Conservation (phyloP, 2,329 filamentous ascomycete species). For the Pseudopyrenochaeta lycopersici region DNA sequence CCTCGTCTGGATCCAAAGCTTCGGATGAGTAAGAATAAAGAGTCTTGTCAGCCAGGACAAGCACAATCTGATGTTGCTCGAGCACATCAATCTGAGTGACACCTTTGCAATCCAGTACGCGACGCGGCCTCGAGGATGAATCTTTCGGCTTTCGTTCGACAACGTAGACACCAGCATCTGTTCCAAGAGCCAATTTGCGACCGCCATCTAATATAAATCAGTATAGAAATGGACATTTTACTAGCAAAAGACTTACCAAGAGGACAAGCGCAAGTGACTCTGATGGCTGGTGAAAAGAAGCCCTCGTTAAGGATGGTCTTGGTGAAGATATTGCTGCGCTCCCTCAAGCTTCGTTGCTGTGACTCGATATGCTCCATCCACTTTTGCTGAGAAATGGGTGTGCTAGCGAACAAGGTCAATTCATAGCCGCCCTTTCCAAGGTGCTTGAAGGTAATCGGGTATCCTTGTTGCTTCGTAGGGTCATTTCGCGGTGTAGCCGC, state of each 20-base stretch:
- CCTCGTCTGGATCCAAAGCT: constrained; percentile 83
- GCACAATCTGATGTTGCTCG: constrained; percentile 90
- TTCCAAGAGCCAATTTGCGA: constrained; percentile 92
- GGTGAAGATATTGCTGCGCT: constrained; percentile 75
- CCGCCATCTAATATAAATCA: constrained; percentile 75
- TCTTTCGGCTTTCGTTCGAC: constrained; percentile 92
- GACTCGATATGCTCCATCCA: constrained; percentile 96
- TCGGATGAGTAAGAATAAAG: constrained; percentile 88
- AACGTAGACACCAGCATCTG: constrained; percentile 91
- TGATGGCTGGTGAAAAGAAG: constrained; percentile 88
- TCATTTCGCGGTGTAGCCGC: constrained; percentile 50
- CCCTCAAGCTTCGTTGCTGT: constrained; percentile 85
- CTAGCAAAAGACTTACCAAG: constrained; percentile 69
- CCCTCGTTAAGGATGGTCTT: constrained; percentile 78
- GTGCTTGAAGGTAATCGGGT: constrained; percentile 95
- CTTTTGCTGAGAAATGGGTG: constrained; percentile 87
- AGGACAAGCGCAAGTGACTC: constrained; percentile 93
- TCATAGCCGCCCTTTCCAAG: constrained; percentile 96
- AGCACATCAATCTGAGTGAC: constrained; percentile 97
- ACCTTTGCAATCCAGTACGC: constrained; percentile 83
- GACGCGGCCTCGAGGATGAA: constrained; percentile 73
- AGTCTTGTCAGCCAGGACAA: constrained; percentile 93
- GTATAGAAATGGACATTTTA: constrained; percentile 1
- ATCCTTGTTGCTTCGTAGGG: constrained; percentile 72
- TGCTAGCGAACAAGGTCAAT: constrained; percentile 85